These are phyloP conservation scores for Phaseolus coccineus DNA, from an alignment of 331 rosid genomes.

Conservation along the genomic window DNA sequence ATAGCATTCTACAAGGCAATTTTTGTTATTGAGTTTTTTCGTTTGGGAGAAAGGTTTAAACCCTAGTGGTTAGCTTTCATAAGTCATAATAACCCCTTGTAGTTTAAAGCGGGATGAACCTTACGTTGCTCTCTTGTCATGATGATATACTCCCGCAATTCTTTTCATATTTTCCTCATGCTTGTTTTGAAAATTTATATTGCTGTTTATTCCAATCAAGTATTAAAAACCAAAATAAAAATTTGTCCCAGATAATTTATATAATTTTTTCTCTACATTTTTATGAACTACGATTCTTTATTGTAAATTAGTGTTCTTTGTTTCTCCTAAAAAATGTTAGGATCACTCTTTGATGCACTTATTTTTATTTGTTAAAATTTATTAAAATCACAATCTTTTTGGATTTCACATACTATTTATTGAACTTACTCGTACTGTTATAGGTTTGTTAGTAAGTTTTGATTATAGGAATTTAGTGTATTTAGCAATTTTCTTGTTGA, in stretches of 20 bases:
- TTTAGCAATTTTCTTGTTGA: too few species aligned
- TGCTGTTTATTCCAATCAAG: background rate
- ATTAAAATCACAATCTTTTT: too few species aligned
- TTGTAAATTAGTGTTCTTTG: too few species aligned
- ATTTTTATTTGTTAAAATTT: too few species aligned
- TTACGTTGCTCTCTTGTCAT: constrained; percentile 45
- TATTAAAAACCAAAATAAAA: background rate
- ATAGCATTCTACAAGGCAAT: constrained; percentile 58
- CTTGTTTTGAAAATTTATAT: background rate
- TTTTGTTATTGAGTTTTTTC: constrained; percentile 47
- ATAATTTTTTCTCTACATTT: too few species aligned
- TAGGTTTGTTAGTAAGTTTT: too few species aligned
- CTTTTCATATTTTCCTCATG: background rate
- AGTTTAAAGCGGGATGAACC: constrained; percentile 61
- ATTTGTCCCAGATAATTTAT: background rate
- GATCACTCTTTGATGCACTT: too few species aligned
- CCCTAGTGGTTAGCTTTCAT: constrained; percentile 57
- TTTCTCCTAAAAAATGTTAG: too few species aligned
- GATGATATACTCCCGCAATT: constrained; percentile 13
- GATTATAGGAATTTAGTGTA: too few species aligned
- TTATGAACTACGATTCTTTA: too few species aligned
- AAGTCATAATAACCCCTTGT: constrained; percentile 76
- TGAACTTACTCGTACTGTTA: too few species aligned
- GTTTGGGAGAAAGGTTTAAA: constrained; percentile 53
- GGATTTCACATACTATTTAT: too few species aligned